A percentile compares a stretch with the other conserved stretches of the same genome.
Conservation (phyloP, 1,139 yeast genomes). For the Saccharomyces hybrid region DNA sequence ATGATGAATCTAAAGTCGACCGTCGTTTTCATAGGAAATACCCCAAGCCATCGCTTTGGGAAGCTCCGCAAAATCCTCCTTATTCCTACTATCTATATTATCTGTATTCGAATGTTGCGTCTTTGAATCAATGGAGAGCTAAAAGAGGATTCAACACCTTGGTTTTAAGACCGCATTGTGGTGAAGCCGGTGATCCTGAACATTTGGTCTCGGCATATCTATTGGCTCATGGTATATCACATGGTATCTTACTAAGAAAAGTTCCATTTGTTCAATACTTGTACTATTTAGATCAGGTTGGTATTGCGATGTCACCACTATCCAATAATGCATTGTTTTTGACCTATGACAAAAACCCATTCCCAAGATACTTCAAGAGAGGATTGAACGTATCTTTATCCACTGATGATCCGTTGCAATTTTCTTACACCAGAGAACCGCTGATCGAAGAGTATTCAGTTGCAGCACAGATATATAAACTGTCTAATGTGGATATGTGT, state of each 20-base stretch:
- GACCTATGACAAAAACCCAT: conserved; percentile 92
- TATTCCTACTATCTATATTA: conserved; percentile 91
- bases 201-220: conserved; percentile 87
- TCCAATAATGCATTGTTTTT: conserved; percentile 93
- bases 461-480: conserved; percentile 93
- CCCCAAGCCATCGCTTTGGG: conserved; percentile 83
- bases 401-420: conserved; percentile 90
- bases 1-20: conserved; percentile 92
- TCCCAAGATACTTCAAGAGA: conserved; percentile 78
- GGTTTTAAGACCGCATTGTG: conserved; percentile 94
- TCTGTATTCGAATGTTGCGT: conserved; percentile 74
- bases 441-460: conserved; percentile 94
- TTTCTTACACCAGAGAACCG: conserved; percentile 94
- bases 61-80: conserved; percentile 78
- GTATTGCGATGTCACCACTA: conserved; percentile 96
- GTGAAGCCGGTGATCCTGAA: conserved; percentile 99
- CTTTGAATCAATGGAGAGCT: conserved; percentile 76
- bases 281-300: conserved; percentile 88
- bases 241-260: conserved; percentile 88
- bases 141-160: conserved; percentile 75
- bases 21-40: conserved; percentile 70
- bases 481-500: conserved; percentile 94
- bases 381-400: conserved; percentile 92
- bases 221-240: conserved; percentile 88
- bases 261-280: conserved; percentile 91